phyloP scores from a whole-genome alignment of 805 yeast species.

The Saccharomyces paradoxus region DNA sequence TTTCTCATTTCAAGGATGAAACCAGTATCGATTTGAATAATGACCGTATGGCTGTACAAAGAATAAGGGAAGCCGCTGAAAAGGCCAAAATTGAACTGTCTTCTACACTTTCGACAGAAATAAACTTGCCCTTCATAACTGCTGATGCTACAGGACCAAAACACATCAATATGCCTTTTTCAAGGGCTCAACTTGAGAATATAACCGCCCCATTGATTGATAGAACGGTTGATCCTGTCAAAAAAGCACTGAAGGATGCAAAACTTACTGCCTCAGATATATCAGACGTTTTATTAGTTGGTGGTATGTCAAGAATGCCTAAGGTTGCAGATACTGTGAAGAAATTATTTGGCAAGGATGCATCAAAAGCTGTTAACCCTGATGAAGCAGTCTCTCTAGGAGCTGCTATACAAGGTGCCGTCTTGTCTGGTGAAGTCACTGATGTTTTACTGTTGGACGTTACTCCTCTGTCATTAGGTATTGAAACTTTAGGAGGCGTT shows the following conservation, averaged over 20 bases:
- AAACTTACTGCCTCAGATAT: slow-evolving; percentile 53
- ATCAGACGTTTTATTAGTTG: slow-evolving; percentile 67
- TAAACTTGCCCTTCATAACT: slow-evolving; percentile 65
- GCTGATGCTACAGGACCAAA: slow-evolving; percentile 66
- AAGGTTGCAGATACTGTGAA: slow-evolving; percentile 59
- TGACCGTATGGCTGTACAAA: slow-evolving; percentile 57
- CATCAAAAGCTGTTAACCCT: slow-evolving; percentile 85
- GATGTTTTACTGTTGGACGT: slow-evolving; percentile 83
- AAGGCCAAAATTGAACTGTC: slow-evolving; percentile 67
- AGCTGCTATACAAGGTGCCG: slow-evolving; percentile 95
- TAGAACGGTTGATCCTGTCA: slow-evolving; percentile 63
- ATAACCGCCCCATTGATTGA: slow-evolving; percentile 58
- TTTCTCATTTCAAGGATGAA: slow-evolving; percentile 67
- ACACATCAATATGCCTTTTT: slow-evolving; percentile 52
- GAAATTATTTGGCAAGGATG: slow-evolving; percentile 65
- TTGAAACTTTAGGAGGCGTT: slow-evolving; percentile 94
- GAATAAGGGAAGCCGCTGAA: slow-evolving; percentile 76
- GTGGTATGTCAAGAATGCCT: slow-evolving; percentile 86
- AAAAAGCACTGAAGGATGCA: slow-evolving; percentile 67
- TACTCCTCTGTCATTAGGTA: slow-evolving; percentile 78
- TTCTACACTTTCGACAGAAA: slow-evolving; percentile 52
- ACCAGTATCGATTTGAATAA: slow-evolving; percentile 45
- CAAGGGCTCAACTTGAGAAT: slow-evolving; percentile 61
- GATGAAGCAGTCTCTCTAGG: slow-evolving; percentile 89
- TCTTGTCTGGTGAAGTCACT: slow-evolving; percentile 83